Base-by-base conservation (phyloP, 345 rosid species). In the Lepidium sativum region DNA sequence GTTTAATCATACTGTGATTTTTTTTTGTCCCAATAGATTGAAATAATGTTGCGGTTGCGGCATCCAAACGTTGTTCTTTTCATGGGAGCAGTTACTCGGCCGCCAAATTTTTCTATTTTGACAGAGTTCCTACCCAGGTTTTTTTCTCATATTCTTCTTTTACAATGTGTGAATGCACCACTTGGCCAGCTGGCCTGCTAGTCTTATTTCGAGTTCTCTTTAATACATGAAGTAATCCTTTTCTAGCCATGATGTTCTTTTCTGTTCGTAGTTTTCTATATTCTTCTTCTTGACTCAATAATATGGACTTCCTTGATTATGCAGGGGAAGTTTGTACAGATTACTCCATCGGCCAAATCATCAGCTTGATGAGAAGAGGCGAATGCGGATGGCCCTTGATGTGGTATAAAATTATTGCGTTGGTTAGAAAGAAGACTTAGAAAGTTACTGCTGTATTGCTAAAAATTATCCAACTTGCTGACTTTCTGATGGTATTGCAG, bases 81-180 rank as follows among this genome's bases (percentile, higher is more conserved):
- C 83, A 90, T 94, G 99, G 99, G 97, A 77, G 97, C 99, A 23
- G 97, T 94, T 70, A 86, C 96, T 51, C 87, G 86, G 33, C 72
- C 89, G 5, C 99, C 97, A 31, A 83, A 94, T 77, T 79, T 94
- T 76, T 94, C 99, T 10, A 94, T 94, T 74, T 68, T 94, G 79
- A 94, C 96, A n/a, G 99, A 94, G 82, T 94, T 82, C 78, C 79
- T 94, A 60, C 97, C 96, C 63, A 94, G 99, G 99, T 92, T 79
- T 48, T 49, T 55, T 44, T 55, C 51, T n/a, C 61, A 54, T 49
- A 41, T 29, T 63, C 54, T 47, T 60, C 37, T 68, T 39, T 41
- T 39, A 41, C 33, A 31, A 40, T 61, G 53, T 37, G 10, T 41
- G 48, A 45, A 27, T 21, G 27, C 16, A 65, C 41, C 48, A 49